Evolutionary conservation across 2,329 filamentous ascomycete genomes (phyloP), one percentile per base, ranked within the genome.

Genomic region (Drechmeria coniospora): DNA sequence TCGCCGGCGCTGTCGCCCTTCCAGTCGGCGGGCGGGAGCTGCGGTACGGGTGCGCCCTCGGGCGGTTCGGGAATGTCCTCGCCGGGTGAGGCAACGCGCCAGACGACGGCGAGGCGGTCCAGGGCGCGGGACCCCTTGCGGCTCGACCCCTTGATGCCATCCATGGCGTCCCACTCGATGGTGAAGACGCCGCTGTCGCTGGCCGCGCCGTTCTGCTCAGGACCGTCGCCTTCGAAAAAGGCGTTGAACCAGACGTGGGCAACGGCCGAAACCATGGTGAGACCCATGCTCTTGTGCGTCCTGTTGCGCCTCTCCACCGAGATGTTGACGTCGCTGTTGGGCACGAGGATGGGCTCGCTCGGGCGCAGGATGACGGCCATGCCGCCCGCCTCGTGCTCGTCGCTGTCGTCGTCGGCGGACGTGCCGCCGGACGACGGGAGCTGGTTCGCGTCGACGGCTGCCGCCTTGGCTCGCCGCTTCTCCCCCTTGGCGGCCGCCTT

Each of bases 181-280:
- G 57, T 53, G 27, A 73, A 73, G 3, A 72, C 57, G 8, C 68
- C 87, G 8, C 67, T 79, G 23, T 75, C 65, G 26, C 79, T 65
- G 0, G 81, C 63, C 11, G 61, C 56, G 15, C 79, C 81, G 16
- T 58, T 51, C 23, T 74, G 63, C 44, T 84, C 79, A 0, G 78
- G 74, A 0, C 79, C 79, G 13, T 69, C 59, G 24, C 86, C 84
- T 54, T 95, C 90, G 43, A 95, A 95, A 53, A 75, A 95, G 2
- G 75, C 63, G 45, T 98, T 98, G 61, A 94, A 93, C 90, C 90
- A 98, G 11, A 93, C 81, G 44, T 95, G 87, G 0, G 86, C 86
- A 8, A 95, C 76, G 0, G 86, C 76, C 0, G 87, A 93, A 4
- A 94, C 83, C 74, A 95, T 82, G 1, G 82, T 84, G 39, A 82